These are phyloP conservation scores for Fusarium mangiferae DNA, from an alignment of 2,329 filamentous ascomycete species.

Conservation along the genomic window DNA sequence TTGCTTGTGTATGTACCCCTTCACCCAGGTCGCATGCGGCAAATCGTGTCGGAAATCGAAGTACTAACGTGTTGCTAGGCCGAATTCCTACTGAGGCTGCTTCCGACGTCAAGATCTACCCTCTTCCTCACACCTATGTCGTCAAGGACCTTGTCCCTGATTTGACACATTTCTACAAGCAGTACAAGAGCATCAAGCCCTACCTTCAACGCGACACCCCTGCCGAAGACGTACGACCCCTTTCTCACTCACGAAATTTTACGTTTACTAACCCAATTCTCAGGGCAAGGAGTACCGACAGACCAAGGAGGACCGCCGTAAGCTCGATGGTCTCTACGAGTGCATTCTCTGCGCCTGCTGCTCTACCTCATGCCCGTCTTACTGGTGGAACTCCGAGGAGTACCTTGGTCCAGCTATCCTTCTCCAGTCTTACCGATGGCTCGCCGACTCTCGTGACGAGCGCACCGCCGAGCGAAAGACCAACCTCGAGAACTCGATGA, in stretches of 20 bases:
- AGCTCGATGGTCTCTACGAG: constrained; percentile 98
- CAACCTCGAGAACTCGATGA: constrained; percentile 98
- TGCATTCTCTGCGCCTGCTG: constrained; percentile 99
- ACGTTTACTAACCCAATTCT: constrained; percentile 11
- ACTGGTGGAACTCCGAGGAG: constrained; percentile 99
- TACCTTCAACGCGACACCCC: constrained; percentile 93
- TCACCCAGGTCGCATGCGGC: constrained; percentile 39
- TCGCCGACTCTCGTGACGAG: constrained; percentile 95
- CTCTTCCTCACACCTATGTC: constrained; percentile 97
- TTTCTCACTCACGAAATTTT: not conserved
- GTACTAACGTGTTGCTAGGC: constrained; percentile 65
- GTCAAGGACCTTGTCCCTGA: constrained; percentile 99
- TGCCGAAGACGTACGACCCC: constrained; percentile 74
- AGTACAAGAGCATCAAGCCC: constrained; percentile 99
- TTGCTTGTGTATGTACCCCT: constrained; percentile 79
- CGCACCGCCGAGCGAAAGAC: constrained; percentile 87
- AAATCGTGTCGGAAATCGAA: constrained; percentile 31
- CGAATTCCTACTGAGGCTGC: constrained; percentile 87
- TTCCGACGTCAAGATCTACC: constrained; percentile 93
- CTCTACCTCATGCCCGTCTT: constrained; percentile 98
- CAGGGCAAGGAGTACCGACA: constrained; percentile 94
- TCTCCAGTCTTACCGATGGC: constrained; percentile 97
- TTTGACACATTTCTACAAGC: constrained; percentile 99
- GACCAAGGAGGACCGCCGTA: constrained; percentile 90
- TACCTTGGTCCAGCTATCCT: constrained; percentile 98